phyloP scores from a whole-genome alignment of 306 rosid species.

The Canavalia gladiata region DNA sequence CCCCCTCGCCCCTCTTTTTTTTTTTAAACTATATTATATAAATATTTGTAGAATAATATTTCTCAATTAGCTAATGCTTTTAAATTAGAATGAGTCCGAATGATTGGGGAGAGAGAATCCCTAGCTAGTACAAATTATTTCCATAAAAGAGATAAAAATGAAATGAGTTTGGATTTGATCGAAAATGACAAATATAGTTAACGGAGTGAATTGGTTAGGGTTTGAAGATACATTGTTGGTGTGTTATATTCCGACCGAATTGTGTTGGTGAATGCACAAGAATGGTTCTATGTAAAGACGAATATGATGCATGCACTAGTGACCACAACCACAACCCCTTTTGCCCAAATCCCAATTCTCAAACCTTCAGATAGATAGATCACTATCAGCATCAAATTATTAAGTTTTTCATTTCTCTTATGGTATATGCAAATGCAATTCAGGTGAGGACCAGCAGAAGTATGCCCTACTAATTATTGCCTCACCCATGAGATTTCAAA shows the following conservation, averaged over 20 bases:
- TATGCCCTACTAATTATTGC: conserved; percentile 64
- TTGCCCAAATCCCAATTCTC: not conserved
- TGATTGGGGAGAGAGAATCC: not conserved
- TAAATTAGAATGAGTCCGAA: not conserved
- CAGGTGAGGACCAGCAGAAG: conserved; percentile 55
- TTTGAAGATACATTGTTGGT: conserved; percentile 49
- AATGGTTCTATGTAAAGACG: conserved; percentile 10
- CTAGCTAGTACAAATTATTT: not conserved
- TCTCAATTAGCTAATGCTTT: too few relatives aligned
- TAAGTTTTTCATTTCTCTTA: conserved; percentile 10
- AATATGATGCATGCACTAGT: not conserved
- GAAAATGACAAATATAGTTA: conserved; percentile 5
- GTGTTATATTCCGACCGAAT: conserved; percentile 76
- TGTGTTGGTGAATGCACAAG: conserved; percentile 54
- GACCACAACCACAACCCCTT: not conserved
- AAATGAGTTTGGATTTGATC: not conserved
- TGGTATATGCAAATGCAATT: not conserved
- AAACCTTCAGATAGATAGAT: not conserved
- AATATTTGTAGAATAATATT: too few relatives aligned
- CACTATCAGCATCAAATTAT: conserved; percentile 47
- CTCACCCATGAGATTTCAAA: conserved; percentile 25
- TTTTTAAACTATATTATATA: too few relatives aligned
- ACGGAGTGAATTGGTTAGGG: conserved; percentile 27
- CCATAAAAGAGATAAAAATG: not conserved
- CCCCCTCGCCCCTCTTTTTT: too few relatives aligned